phyloP scores from a whole-genome alignment of 768 basidiomycete species.

The Cantharellus cinnabarinus region DNA sequence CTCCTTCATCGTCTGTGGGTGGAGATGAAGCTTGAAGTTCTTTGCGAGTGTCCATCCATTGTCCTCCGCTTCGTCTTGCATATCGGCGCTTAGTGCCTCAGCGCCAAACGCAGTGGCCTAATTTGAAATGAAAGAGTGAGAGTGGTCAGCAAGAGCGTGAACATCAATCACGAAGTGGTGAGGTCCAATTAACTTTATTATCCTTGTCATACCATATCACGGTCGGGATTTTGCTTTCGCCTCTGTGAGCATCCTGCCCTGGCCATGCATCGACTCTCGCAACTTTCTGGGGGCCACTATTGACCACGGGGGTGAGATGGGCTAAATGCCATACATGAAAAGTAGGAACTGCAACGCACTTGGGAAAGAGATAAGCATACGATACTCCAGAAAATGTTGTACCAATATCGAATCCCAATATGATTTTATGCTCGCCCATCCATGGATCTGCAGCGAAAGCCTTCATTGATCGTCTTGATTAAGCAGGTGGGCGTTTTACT shows the following conservation, averaged over 20 bases:
- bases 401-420: constrained; percentile 1
- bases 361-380: not conserved
- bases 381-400: not conserved
- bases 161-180: not conserved
- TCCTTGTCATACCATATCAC: not conserved
- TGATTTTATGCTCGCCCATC: not conserved
- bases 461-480: too few relatives aligned
- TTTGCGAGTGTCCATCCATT: not conserved
- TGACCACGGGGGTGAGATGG: not conserved
- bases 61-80: not conserved
- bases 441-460: not conserved
- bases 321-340: not conserved
- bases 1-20: not conserved
- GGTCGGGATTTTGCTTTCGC: not conserved
- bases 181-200: not conserved
- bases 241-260: not conserved
- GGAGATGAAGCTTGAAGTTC: constrained; percentile 2
- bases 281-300: not conserved
- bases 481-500: too few relatives aligned
- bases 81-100: not conserved
- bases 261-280: not conserved
- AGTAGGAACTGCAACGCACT: not conserved
- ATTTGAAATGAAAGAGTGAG: too few relatives aligned
- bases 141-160: not conserved
- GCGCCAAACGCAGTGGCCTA: not conserved